Evolutionary conservation across 2,329 filamentous ascomycete genomes (phyloP).

Genomic region (Oidium heveae): DNA sequence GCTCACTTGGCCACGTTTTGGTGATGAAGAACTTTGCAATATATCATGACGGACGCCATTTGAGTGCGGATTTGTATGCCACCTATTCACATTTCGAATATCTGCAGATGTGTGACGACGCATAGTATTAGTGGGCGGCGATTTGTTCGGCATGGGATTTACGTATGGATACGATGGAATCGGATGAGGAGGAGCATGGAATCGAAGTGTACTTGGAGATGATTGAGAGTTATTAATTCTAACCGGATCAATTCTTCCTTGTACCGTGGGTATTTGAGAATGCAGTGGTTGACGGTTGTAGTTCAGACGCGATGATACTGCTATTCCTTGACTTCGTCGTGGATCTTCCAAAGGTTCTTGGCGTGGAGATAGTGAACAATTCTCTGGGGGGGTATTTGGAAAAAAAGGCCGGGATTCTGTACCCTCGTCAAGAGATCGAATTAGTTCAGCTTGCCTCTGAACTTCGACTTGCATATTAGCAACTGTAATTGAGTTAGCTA

Average conservation of each 20-base stretch:
- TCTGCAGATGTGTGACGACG: conserved; percentile 87
- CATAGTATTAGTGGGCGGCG: conserved; percentile 42
- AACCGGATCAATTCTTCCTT: conserved; percentile 67
- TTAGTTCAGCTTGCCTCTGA: conserved; percentile 31
- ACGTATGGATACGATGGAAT: conserved; percentile 39
- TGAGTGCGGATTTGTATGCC: conserved; percentile 39
- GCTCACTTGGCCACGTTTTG: conserved; percentile 22
- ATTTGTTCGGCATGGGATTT: conserved; percentile 21
- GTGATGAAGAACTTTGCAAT: conserved; percentile 36
- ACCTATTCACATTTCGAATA: conserved; percentile 60
- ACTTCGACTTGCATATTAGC: conserved; percentile 31
- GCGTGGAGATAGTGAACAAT: conserved; percentile 63
- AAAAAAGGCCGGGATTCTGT: conserved; percentile 47
- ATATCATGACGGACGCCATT: conserved; percentile 40
- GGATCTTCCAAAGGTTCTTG: conserved; percentile 70
- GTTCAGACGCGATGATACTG: conserved; percentile 25
- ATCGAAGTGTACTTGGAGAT: conserved; percentile 48
- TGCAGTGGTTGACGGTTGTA: conserved; percentile 47
- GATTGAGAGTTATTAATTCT: conserved; percentile 39
- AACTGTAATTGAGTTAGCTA: conserved; percentile 17
- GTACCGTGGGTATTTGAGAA: conserved; percentile 54
- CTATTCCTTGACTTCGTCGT: conserved; percentile 38
- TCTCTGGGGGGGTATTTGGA: conserved; percentile 33
- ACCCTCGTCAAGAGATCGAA: conserved; percentile 33
- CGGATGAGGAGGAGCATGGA: conserved; percentile 35